Evolutionary conservation across 148 eudicot genomes (phyloP).

Genomic region (Persicaria maculosa): DNA sequence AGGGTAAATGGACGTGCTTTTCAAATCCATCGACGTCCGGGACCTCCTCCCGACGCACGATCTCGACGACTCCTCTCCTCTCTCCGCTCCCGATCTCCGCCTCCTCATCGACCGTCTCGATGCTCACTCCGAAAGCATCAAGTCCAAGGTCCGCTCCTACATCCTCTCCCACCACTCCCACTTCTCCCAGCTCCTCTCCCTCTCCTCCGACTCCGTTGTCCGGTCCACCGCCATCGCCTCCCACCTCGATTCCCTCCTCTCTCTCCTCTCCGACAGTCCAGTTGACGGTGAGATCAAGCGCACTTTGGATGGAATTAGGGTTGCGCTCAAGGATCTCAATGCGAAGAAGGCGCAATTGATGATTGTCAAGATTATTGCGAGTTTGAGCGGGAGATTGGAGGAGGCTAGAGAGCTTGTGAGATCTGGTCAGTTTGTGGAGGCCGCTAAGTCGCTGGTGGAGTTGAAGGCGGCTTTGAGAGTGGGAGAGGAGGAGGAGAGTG

Average conservation of each 20-base stretch:
- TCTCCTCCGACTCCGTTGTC: conserved; percentile 41
- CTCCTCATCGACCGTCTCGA: conserved; percentile 70
- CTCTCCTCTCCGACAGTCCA: conserved; percentile 24
- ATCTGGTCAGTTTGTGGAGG: conserved; percentile 50
- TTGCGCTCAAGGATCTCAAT: conserved; percentile 31
- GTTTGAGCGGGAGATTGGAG: conserved; percentile 32
- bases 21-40: conserved; percentile 48
- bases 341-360: conserved; percentile 44
- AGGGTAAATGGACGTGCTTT: conserved; percentile 49
- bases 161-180: conserved; percentile 50
- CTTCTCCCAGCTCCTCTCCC: conserved; percentile 60
- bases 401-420: conserved; percentile 31
- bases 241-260: conserved; percentile 32
- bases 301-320: conserved; percentile 31
- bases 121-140: conserved; percentile 56
- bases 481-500: conserved; percentile 26
- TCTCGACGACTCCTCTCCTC: conserved; percentile 55
- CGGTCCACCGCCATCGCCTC: conserved; percentile 33
- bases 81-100: conserved; percentile 92
- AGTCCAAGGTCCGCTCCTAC: conserved; percentile 61
- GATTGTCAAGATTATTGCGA: conserved; percentile 39
- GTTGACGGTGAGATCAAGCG: conserved; percentile 31
- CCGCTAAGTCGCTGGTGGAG: conserved; percentile 43
- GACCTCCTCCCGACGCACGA: conserved; percentile 57
- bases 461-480: conserved; percentile 52